These are phyloP conservation scores for Metarhizium rileyi DNA, from an alignment of 2,329 filamentous ascomycete species.

Conservation along the genomic window DNA sequence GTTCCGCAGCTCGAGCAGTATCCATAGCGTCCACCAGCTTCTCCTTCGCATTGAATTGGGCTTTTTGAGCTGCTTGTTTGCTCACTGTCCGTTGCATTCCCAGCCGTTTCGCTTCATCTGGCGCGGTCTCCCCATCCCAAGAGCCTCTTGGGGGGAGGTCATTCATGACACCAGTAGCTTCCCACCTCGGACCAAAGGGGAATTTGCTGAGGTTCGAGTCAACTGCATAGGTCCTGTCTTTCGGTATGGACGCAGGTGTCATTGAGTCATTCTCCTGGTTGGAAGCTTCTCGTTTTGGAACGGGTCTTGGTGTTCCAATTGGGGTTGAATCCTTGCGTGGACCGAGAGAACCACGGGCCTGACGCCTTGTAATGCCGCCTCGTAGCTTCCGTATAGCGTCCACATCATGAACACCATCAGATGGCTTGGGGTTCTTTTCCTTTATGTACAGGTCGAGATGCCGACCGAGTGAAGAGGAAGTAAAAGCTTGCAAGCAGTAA, in stretches of 20 bases:
- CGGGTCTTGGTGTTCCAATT: conserved; percentile 36
- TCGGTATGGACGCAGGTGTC: conserved; percentile 29
- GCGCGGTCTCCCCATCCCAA: conserved; percentile 23
- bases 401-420: conserved; percentile 83
- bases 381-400: conserved; percentile 79
- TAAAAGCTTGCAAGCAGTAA: conserved; percentile 84
- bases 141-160: conserved; percentile 45
- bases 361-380: conserved; percentile 76
- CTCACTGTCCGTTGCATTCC: conserved; percentile 33
- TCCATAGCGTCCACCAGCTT: conserved; percentile 62
- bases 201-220: conserved; percentile 45
- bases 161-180: conserved; percentile 69
- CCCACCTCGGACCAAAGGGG: conserved; percentile 56
- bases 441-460: conserved; percentile 93
- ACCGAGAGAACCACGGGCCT: conserved; percentile 57
- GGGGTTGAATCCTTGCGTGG: conserved; percentile 53
- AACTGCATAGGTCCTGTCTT: conserved; percentile 31
- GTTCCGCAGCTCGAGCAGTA: conserved; percentile 71
- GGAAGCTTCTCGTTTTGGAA: conserved; percentile 28
- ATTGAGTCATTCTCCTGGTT: conserved; percentile 28
- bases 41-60: conserved; percentile 53
- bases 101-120: conserved; percentile 26
- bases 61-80: conserved; percentile 45
- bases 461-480: conserved; percentile 83
- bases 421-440: conserved; percentile 78